These are phyloP conservation scores for Paramecium pentaurelia DNA, from an alignment of 73 alveolate genomes.

Conservation along the genomic window DNA sequence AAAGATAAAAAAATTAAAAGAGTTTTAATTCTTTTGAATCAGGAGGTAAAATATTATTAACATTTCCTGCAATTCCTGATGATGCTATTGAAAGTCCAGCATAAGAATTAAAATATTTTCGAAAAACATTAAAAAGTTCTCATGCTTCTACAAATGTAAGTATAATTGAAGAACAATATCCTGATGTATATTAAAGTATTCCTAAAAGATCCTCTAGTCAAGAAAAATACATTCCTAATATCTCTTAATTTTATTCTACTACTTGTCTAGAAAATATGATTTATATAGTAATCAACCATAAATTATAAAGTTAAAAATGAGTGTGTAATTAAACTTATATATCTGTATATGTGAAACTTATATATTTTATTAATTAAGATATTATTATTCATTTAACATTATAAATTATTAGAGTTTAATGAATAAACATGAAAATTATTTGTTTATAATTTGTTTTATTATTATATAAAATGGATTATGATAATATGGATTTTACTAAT, in stretches of 20 bases:
- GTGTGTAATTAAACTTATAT: not conserved
- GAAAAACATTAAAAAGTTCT: not conserved
- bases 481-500: not conserved
- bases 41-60: not conserved
- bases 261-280: conserved; percentile 26
- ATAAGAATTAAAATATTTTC: not conserved
- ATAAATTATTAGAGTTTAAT: not conserved
- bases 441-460: not conserved
- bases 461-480: conserved; percentile 3
- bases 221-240: not conserved
- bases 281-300: conserved; percentile 22
- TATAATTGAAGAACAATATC: not conserved
- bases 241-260: not conserved
- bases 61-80: not conserved
- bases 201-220: not conserved
- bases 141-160: conserved; percentile 5
- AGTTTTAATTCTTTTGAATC: not conserved
- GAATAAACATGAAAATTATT: not conserved
- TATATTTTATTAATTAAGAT: not conserved
- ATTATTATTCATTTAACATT: not conserved
- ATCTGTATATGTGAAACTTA: not conserved
- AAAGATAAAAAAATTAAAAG: not conserved
- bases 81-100: conserved; percentile 2
- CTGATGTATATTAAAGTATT: not conserved
- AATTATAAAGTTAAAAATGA: conserved; percentile 11